Evolutionary conservation across 768 basidiomycete species (phyloP).

Genomic region (Suillus paluster): DNA sequence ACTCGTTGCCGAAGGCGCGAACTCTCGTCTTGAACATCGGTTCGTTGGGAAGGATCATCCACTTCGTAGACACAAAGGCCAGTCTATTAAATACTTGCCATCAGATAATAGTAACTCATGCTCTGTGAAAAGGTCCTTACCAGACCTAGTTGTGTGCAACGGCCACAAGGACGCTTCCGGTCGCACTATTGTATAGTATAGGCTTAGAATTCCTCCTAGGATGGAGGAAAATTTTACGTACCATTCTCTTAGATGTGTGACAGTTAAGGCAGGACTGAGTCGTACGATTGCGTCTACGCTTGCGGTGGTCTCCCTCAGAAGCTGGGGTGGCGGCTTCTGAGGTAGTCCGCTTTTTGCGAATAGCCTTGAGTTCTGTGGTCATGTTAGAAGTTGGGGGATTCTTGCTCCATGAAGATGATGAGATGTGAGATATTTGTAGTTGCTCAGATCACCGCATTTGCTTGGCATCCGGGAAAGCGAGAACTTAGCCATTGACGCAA

Average conservation of each 20-base stretch:
- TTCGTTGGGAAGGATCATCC: conserved; percentile 69
- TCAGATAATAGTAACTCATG: conserved; percentile 25
- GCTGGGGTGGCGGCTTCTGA: conserved; percentile 32
- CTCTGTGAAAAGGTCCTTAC: conserved; percentile 36
- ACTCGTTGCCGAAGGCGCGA: conserved; percentile 72
- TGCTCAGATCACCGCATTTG: conserved; percentile 3
- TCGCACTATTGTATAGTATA: conserved; percentile 41
- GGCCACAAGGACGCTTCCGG: conserved; percentile 50
- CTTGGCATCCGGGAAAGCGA: conserved; percentile 25
- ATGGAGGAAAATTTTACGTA: conserved; percentile 28
- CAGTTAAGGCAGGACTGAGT: conserved; percentile 78
- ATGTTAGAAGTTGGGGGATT: conserved; percentile 18
- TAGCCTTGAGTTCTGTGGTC: conserved; percentile 29
- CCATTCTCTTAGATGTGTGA: conserved; percentile 77
- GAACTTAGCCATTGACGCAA: conserved; percentile 11
- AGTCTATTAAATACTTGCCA: conserved; percentile 48
- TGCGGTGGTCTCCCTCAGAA: conserved; percentile 58
- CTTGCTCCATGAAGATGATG: conserved; percentile 8
- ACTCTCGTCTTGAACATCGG: conserved; percentile 59
- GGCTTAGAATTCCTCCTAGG: not conserved
- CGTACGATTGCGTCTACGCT: conserved; percentile 70
- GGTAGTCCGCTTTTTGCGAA: conserved; percentile 37
- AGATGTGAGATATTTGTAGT: conserved; percentile 33
- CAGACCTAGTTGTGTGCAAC: conserved; percentile 47
- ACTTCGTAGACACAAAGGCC: conserved; percentile 86